phyloP scores from a whole-genome alignment of 495 filamentous ascomycete genomes.

The Letharia lupina region DNA sequence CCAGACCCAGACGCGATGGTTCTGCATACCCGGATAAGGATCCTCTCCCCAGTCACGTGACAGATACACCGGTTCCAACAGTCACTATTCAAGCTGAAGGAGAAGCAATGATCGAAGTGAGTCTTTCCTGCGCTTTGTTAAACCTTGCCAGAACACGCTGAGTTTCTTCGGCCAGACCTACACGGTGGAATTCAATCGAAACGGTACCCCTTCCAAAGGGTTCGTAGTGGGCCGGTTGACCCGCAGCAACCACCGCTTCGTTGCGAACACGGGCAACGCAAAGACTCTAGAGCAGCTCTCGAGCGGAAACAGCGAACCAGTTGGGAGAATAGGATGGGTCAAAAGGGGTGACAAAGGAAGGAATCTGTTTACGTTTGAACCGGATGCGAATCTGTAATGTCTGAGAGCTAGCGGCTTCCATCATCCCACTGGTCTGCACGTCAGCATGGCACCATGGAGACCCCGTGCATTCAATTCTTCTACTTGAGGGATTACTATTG shows the following conservation, averaged over 20 bases:
- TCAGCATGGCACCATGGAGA: too few relatives aligned
- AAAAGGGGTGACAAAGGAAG: conserved; percentile 11
- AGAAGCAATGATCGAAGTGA: conserved; percentile 43
- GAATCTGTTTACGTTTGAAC: conserved; percentile 37
- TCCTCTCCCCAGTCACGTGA: conserved; percentile 2
- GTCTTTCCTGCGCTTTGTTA: conserved; percentile 3
- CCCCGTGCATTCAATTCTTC: too few relatives aligned
- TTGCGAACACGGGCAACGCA: conserved; percentile 42
- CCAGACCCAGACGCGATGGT: conserved; percentile 30
- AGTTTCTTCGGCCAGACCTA: conserved; percentile 38
- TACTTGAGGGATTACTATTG: too few relatives aligned
- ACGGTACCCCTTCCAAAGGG: conserved; percentile 35
- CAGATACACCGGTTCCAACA: not conserved
- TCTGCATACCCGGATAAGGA: conserved; percentile 36
- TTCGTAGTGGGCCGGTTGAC: conserved; percentile 43
- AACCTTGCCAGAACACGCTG: not conserved
- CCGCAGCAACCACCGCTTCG: conserved; percentile 37
- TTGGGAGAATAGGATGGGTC: conserved; percentile 20
- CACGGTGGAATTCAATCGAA: conserved; percentile 43
- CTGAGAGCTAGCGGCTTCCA: too few relatives aligned
- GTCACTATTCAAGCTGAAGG: conserved; percentile 30
- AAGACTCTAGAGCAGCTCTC: conserved; percentile 31
- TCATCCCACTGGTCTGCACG: too few relatives aligned
- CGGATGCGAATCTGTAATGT: conserved; percentile 3
- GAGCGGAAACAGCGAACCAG: conserved; percentile 31